Base-by-base conservation (phyloP, 2,329 filamentous ascomycete genomes). In the Colletotrichum sp. region DNA sequence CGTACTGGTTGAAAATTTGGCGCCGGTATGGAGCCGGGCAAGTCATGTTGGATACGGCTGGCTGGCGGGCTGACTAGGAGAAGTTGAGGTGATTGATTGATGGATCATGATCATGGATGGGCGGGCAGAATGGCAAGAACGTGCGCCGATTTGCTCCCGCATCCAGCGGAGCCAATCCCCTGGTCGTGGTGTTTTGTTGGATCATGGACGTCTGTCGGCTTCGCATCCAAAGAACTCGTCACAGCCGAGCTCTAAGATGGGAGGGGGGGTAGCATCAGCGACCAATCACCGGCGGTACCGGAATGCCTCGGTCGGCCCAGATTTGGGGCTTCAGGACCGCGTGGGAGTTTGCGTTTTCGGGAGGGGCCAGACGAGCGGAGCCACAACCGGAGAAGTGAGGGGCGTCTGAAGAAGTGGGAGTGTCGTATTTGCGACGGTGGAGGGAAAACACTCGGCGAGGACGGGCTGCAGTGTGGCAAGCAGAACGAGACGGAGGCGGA, bases 81-180 rank as follows among this genome's bases (percentile, higher is more conserved):
- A 28, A 62, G 72, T 55, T 60, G 49, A 39, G 52, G 69, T 66
- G 68, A 71, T n/a, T 44, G 18, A 44, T 44, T 10, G 39, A 44
- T n/a, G 39, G 39, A 44, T 44, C 39, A 39, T 62, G 67, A 62
- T 32, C 28, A 39, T 18, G 21, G 28, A 67, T 64, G 67, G 30
- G 32, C 64, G 24, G 64, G 36, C 39, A 57, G 44, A 32, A 30
- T 62, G 32, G 64, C 55, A 62, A 65, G 59, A 69, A 65, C 59
- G 69, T 72, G 73, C 73, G 73, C 55, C 63, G 69, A 76, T 68
- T 72, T 76, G 73, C 55, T 73, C 69, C 73, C 64, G 73, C 73
- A 49, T 10, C 55, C 15, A 72, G 72, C 72, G n/a, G n/a, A 28
- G 34, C 36, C 26, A 34, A 18, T 24, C 55, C 55, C 36, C 65